A percentile compares a stretch with the other conserved stretches of the same genome.
These are phyloP conservation scores for Periconia sp. DNA, from an alignment of 2,329 filamentous ascomycete genomes.

Conservation along the genomic window DNA sequence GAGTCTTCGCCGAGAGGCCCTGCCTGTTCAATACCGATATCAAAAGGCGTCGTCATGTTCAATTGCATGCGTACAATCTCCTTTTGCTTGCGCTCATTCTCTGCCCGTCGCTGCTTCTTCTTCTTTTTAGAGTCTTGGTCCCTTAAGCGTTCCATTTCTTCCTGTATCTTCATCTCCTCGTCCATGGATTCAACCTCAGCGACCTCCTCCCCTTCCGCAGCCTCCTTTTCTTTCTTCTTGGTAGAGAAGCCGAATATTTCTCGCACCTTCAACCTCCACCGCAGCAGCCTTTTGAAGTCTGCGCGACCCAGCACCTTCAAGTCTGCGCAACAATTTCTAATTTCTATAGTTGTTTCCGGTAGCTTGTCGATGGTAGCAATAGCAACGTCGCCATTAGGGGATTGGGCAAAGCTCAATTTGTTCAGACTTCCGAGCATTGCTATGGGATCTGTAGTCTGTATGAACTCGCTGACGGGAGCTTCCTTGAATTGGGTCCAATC, in stretches of 20 bases:
- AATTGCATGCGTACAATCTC: slow-evolving; percentile 97
- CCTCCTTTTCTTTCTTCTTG: slow-evolving; percentile 67
- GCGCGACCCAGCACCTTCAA: slow-evolving; percentile 90
- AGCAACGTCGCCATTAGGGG: slow-evolving; percentile 79
- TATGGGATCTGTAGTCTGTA: slow-evolving; percentile 91
- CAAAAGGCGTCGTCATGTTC: slow-evolving; percentile 94
- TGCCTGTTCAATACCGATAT: slow-evolving; percentile 89
- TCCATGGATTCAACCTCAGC: slow-evolving; percentile 89
- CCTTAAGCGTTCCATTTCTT: slow-evolving; percentile 81
- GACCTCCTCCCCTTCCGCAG: slow-evolving; percentile 66
- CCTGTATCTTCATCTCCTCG: slow-evolving; percentile 88
- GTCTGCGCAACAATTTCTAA: slow-evolving; percentile 67
- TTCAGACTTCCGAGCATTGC: slow-evolving; percentile 88
- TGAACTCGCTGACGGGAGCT: slow-evolving; percentile 86
- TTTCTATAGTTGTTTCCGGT: slow-evolving; percentile 67
- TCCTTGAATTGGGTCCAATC: slow-evolving; percentile 94
- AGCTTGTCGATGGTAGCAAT: slow-evolving; percentile 84
- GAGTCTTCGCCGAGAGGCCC: slow-evolving; percentile 79
- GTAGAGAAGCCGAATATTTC: slow-evolving; percentile 87
- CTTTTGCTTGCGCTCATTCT: slow-evolving; percentile 93
- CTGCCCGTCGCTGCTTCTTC: slow-evolving; percentile 82
- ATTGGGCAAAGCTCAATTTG: slow-evolving; percentile 80
- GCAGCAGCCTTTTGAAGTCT: slow-evolving; percentile 88
- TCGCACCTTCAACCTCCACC: slow-evolving; percentile 87
- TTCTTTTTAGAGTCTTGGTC: slow-evolving; percentile 78